Evolutionary conservation across 2,329 filamentous ascomycete species (phyloP), one percentile per base, ranked within the genome.

Genomic region (Pseudogymnoascus sp.): DNA sequence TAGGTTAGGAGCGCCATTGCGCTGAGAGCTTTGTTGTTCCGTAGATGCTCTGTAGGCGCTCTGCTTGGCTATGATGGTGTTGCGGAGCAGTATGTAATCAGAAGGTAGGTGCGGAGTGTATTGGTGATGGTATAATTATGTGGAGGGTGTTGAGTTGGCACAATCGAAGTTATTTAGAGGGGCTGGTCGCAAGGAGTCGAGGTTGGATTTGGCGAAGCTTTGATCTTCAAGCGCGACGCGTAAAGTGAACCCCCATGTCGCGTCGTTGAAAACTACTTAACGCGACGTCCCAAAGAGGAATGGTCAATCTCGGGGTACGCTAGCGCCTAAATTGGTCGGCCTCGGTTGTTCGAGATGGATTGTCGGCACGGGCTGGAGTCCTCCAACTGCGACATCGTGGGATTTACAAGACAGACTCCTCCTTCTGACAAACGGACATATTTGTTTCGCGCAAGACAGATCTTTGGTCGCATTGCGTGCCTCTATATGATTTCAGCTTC

Each of bases 1-100:
- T 89, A 89, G 68, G 89, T 88, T 73, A 92, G 84, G 73, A 97
- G 89, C 82, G 92, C 89, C 93, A 97, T 97, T 65, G 70, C 78
- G 77, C 70, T 70, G 70, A 64, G 62, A 66, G 59, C 67, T 66
- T 64, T 64, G 69, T 63, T 8, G 46, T 60, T 60, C 36, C 36
- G 59, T n/a, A 42, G 59, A 16, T 25, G 34, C n/a, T 38, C 40
- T 11, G 34, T 38, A 44, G 21, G 37, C 28, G 28, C 50, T 56
- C 50, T 56, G 28, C 50, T 56, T 56, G 50, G 28, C 53, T 64
- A 53, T 64, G 60, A 44, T 36, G 61, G 36, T 36, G 63, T 38
- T 61, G 61, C 60, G 42, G 60, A 62, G 62, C 37, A 64, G 63
- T 63, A 64, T 67, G 66, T 66, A 65, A 66, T 69, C 68, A 64